These are phyloP conservation scores for Lepidium africanum DNA, from an alignment of 345 rosid species.

Conservation along the genomic window DNA sequence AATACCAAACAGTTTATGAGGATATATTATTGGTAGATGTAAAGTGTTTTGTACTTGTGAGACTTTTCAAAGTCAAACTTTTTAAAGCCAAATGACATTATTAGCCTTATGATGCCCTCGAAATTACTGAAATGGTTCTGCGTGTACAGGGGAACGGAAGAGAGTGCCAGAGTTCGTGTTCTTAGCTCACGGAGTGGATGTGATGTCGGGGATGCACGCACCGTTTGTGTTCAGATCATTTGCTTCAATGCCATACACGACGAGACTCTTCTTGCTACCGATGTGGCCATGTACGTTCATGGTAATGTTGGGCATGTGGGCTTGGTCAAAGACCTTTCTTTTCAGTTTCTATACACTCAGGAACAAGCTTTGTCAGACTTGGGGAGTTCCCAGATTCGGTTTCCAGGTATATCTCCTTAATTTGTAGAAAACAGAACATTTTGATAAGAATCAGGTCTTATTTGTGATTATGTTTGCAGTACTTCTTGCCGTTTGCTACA, in stretches of 20 bases:
- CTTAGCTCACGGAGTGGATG: conserved; percentile 85
- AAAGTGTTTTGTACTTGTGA: not conserved
- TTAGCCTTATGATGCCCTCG: not conserved
- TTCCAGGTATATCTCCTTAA: conserved; percentile 49
- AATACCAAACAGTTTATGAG: conserved; percentile 10
- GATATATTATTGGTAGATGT: not conserved
- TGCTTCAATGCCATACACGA: conserved; percentile 50
- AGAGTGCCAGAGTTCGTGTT: conserved; percentile 87
- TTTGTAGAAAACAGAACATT: conserved; percentile 1
- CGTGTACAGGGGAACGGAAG: conserved; percentile 33
- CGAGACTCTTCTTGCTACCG: conserved; percentile 38
- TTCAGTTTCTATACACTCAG: conserved; percentile 55
- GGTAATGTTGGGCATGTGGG: conserved; percentile 61
- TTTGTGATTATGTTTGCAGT: conserved; percentile 40
- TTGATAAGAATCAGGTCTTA: not conserved
- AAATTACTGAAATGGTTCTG: not conserved
- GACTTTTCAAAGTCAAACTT: conserved; percentile 3
- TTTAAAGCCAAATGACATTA: not conserved
- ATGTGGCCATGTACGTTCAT: conserved; percentile 39
- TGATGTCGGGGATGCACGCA: conserved; percentile 53
- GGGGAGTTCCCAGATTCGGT: conserved; percentile 86
- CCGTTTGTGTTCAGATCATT: conserved; percentile 55
- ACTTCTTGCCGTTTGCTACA: conserved; percentile 88
- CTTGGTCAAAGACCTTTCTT: conserved; percentile 61
- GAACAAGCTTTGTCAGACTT: conserved; percentile 59